Conservation (phyloP, 2,329 filamentous ascomycete genomes). For the Aspergillus pseudoterreus region DNA sequence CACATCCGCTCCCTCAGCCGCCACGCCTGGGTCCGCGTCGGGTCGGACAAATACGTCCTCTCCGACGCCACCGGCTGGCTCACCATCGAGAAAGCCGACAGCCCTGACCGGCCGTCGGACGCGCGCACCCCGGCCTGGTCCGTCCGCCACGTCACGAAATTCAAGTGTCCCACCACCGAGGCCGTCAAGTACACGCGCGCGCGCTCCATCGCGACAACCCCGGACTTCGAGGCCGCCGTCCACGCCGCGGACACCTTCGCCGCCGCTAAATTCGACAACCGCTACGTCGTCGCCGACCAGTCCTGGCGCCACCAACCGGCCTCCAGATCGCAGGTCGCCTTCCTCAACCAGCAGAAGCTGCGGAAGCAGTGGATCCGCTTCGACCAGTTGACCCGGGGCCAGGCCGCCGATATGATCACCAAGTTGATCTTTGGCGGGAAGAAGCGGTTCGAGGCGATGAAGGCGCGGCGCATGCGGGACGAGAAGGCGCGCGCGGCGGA, state of each 20-base stretch:
- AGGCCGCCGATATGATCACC: slow-evolving; percentile 85
- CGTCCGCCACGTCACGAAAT: slow-evolving; percentile 32
- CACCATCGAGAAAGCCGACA: slow-evolving; percentile 40
- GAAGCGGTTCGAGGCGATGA: slow-evolving; percentile 53
- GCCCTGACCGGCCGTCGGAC: background rate
- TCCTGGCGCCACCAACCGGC: slow-evolving; percentile 68
- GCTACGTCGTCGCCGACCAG: slow-evolving; percentile 63
- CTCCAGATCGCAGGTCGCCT: slow-evolving; percentile 45
- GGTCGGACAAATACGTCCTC: slow-evolving; percentile 67
- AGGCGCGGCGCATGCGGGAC: slow-evolving; percentile 11
- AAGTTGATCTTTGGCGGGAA: slow-evolving; percentile 81
- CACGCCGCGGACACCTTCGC: slow-evolving; percentile 83
- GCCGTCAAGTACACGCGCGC: slow-evolving; percentile 64
- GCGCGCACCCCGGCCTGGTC: slow-evolving; percentile 19
- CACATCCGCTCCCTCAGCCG: slow-evolving; percentile 74
- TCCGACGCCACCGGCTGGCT: slow-evolving; percentile 61
- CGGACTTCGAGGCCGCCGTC: slow-evolving; percentile 70
- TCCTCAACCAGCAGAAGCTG: slow-evolving; percentile 39
- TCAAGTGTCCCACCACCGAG: slow-evolving; percentile 20
- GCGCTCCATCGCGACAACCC: slow-evolving; percentile 61
- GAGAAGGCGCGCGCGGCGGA: slow-evolving; percentile 7
- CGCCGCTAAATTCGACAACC: slow-evolving; percentile 59
- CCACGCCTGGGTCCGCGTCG: slow-evolving; percentile 78
- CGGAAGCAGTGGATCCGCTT: slow-evolving; percentile 14
- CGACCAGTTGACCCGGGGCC: slow-evolving; percentile 67